Evolutionary conservation across 768 basidiomycete genomes (phyloP), one percentile per base, ranked within the genome.

Genomic region (Thelephora ganbajun): DNA sequence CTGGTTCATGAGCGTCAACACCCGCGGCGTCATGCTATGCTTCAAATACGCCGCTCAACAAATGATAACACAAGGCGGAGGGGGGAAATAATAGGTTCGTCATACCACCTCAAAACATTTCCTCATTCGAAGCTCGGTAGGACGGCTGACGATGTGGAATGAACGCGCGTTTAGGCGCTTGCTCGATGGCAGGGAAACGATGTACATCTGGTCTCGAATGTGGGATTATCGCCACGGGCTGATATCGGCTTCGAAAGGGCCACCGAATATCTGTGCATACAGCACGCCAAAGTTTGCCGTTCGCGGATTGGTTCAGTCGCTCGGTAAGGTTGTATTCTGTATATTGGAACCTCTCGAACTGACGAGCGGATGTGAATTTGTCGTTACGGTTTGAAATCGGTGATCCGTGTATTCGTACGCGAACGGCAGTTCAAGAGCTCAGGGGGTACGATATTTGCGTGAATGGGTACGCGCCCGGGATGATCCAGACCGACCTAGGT

Each of bases 21-120:
- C 55, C 0, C 54, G 61, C 0, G 62, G 64, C 1, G 44, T 58
- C 4, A 64, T 69, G 50, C 52, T 68, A 12, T 67, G 64, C 48
- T 69, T 66, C 57, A 67, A 68, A 49, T 57, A 65, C 34, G 68
- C 69, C 6, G 69, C 60, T 3, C 11, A 44, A 22, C 61, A 69
- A 47, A 69, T 71, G 69, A 56, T 71, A 45, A 54, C 57, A 44
- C 69, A 67, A 55, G 66, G 68, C 0, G 53, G 54, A 2, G 66
- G 68, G 0, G 67, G 69, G 0, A 49, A 9, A 66, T 70, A 1
- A 59, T 71, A 44, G 71, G 69, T 47, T 36, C 11, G 48, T 5
- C 35, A 9, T 22, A 2, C 2, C 33, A 22, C 4, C 33, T n/a
- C n/a, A n/a, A 13, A n/a, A 22, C 3, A 1, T 9, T 4, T 9